These are phyloP conservation scores for Bretziella fagacearum DNA, from an alignment of 2,329 filamentous ascomycete species.

Conservation along the genomic window DNA sequence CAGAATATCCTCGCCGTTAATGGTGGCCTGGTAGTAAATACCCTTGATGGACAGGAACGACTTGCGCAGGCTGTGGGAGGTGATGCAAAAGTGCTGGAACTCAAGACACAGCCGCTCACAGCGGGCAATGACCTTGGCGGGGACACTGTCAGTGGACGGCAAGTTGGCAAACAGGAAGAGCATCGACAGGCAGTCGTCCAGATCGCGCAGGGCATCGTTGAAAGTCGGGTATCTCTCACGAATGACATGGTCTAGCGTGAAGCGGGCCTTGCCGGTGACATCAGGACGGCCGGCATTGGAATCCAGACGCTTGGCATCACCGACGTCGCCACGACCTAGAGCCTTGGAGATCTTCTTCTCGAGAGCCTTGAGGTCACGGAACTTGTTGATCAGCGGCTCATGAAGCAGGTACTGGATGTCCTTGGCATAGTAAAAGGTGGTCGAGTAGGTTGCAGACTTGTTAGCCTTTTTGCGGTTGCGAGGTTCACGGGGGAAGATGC, in stretches of 20 bases:
- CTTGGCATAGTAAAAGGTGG: slow-evolving; percentile 83
- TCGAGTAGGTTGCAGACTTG: slow-evolving; percentile 75
- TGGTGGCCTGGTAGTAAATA: slow-evolving; percentile 96
- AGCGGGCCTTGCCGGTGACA: slow-evolving; percentile 73
- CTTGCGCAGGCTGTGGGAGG: slow-evolving; percentile 78
- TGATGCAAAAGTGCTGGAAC: slow-evolving; percentile 95
- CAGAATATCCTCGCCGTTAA: slow-evolving; percentile 89
- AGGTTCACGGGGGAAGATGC: slow-evolving; percentile 94
- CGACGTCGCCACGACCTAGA: slow-evolving; percentile 76
- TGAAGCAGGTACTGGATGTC: slow-evolving; percentile 97
- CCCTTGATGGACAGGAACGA: slow-evolving; percentile 98
- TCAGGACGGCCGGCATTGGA: slow-evolving; percentile 72
- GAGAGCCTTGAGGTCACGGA: slow-evolving; percentile 90
- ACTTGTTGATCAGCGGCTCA: slow-evolving; percentile 83
- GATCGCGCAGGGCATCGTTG: slow-evolving; percentile 77
- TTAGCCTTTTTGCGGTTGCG: slow-evolving; percentile 93
- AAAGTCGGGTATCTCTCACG: slow-evolving; percentile 98
- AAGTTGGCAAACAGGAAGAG: slow-evolving; percentile 95
- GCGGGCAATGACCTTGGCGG: slow-evolving; percentile 85
- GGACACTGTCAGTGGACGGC: slow-evolving; percentile 74
- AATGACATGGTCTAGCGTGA: slow-evolving; percentile 91
- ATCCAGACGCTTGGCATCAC: slow-evolving; percentile 76
- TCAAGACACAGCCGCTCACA: slow-evolving; percentile 88
- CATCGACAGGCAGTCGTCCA: slow-evolving; percentile 94
- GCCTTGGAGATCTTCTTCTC: slow-evolving; percentile 95